Conservation (phyloP, 441 rosid species). For the Gossypium aridum region DNA sequence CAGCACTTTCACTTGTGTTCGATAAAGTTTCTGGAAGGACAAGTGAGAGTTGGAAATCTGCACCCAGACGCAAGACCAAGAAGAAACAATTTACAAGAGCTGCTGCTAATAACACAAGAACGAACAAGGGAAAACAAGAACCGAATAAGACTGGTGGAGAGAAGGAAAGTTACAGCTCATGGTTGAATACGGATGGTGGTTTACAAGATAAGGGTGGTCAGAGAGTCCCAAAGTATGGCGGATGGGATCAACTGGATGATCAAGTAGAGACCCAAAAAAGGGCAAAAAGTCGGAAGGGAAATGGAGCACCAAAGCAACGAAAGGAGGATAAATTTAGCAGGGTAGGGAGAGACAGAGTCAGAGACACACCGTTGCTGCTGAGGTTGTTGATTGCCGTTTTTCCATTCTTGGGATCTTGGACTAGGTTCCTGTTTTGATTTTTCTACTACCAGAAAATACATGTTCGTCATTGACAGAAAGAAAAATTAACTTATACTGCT, state of each 20-base stretch:
- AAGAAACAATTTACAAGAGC: slow-evolving; percentile 39
- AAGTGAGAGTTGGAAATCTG: slow-evolving; percentile 27
- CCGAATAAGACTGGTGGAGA: slow-evolving; percentile 14
- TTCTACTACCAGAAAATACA: not conserved
- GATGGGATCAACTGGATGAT: slow-evolving; percentile 79
- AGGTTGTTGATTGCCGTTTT: slow-evolving; percentile 64
- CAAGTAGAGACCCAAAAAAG: slow-evolving; percentile 15
- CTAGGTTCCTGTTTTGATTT: slow-evolving; percentile 46
- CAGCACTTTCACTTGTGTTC: slow-evolving; percentile 48
- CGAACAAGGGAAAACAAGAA: slow-evolving; percentile 23
- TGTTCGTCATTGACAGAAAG: not conserved
- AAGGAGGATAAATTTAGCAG: slow-evolving; percentile 34
- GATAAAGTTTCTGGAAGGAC: slow-evolving; percentile 48
- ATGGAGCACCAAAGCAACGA: slow-evolving; percentile 21
- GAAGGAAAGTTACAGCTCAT: slow-evolving; percentile 50
- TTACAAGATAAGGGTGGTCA: slow-evolving; percentile 16
- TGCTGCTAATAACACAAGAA: slow-evolving; percentile 20
- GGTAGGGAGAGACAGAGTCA: slow-evolving; percentile 50
- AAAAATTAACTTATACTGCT: not conserved
- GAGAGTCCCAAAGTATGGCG: slow-evolving; percentile 39
- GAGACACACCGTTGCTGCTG: slow-evolving; percentile 54
- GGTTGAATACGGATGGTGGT: slow-evolving; percentile 39
- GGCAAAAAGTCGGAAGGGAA: slow-evolving; percentile 12
- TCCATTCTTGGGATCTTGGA: slow-evolving; percentile 70
- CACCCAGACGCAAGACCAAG: slow-evolving; percentile 29